A percentile compares a stretch with the other conserved stretches of the same genome.
These are phyloP conservation scores for Lignosus rhinocerotis DNA, from an alignment of 1,284 basidiomycete genomes.

Conservation along the genomic window DNA sequence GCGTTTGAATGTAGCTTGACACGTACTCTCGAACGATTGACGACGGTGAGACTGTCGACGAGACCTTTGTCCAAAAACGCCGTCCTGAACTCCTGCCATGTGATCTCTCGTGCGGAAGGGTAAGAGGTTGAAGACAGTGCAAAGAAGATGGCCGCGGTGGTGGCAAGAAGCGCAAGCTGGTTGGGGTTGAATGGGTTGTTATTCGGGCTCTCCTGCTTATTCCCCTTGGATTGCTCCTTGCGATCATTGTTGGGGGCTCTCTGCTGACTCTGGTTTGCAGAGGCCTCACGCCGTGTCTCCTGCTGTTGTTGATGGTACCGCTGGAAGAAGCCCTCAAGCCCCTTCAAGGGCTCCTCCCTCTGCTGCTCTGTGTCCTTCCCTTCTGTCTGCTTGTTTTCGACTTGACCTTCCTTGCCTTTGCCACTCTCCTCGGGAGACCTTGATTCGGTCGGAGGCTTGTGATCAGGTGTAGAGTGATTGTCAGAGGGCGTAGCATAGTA, in stretches of 20 bases:
- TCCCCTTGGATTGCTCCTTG: slow-evolving; percentile 35
- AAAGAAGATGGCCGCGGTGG: slow-evolving; percentile 66
- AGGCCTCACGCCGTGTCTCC: slow-evolving; percentile 33
- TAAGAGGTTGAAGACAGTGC: slow-evolving; percentile 62
- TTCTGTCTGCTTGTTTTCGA: slow-evolving; percentile 37
- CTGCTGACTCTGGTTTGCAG: slow-evolving; percentile 12
- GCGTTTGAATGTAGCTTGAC: slow-evolving; percentile 88
- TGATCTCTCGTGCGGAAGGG: slow-evolving; percentile 82
- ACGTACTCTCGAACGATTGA: slow-evolving; percentile 90
- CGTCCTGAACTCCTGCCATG: slow-evolving; percentile 98
- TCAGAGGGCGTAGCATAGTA: slow-evolving; percentile 45
- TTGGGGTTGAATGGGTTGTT: slow-evolving; percentile 56
- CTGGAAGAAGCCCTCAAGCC: slow-evolving; percentile 78
- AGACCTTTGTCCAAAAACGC: slow-evolving; percentile 95
- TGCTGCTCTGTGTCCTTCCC: slow-evolving; percentile 38
- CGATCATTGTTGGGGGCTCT: slow-evolving; percentile 21
- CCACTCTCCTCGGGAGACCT: slow-evolving; percentile 33
- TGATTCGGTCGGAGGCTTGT: slow-evolving; percentile 29
- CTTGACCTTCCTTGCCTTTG: slow-evolving; percentile 26
- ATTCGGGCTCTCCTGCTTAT: slow-evolving; percentile 33
- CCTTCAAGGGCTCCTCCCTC: slow-evolving; percentile 45
- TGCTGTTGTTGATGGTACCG: slow-evolving; percentile 62
- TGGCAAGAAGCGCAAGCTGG: slow-evolving; percentile 61
- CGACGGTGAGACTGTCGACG: slow-evolving; percentile 92
- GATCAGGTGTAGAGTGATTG: slow-evolving; percentile 30